Percentiles rank a stretch among this genome's conserved stretches.
These are phyloP conservation scores for Oryza meridionalis DNA, from an alignment of 176 grass and related monocot species.

Conservation along the genomic window DNA sequence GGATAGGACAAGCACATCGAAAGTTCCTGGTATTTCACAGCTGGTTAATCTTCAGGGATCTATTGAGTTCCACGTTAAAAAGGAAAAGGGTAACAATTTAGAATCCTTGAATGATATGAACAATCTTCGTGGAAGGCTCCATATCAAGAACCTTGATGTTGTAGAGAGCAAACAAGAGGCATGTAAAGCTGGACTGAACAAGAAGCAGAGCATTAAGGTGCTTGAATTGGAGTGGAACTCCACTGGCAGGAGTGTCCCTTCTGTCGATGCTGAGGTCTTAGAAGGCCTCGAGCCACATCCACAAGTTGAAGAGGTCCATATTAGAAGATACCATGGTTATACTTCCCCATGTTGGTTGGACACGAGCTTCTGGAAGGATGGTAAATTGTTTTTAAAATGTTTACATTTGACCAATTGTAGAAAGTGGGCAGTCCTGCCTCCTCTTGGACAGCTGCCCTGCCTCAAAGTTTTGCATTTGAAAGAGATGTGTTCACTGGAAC, in stretches of 20 bases:
- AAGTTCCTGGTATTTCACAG: no score
- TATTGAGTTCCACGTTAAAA: constrained; percentile 64
- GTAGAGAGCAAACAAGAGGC: constrained; percentile 41
- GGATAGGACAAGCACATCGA: constrained; percentile 38
- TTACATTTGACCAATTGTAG: constrained; percentile 64
- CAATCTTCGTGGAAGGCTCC: constrained; percentile 41
- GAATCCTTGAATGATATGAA: constrained; percentile 44
- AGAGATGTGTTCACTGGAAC: constrained; percentile 47
- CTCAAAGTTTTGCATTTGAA: constrained; percentile 63
- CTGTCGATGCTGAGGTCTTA: constrained; percentile 41
- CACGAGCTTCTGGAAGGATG: no score
- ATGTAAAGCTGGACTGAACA: constrained; percentile 44
- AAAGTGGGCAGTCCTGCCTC: constrained; percentile 61
- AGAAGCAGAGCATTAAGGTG: constrained; percentile 47
- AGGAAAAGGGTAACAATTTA: constrained; percentile 48
- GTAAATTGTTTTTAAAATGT: constrained; percentile 40
- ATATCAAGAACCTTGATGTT: constrained; percentile 64
- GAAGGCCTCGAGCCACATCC: constrained; percentile 53
- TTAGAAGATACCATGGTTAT: constrained; percentile 57
- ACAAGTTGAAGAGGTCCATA: constrained; percentile 48
- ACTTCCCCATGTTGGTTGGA: constrained; percentile 51
- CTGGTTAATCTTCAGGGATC: constrained; percentile 61
- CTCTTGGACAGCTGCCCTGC: constrained; percentile 53
- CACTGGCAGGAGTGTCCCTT: constrained; percentile 8
- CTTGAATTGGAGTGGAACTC: constrained; percentile 65